Evolutionary conservation across 257 asterid species (phyloP), one percentile per base, ranked within the genome.

Genomic region (Capsicum pubescens): DNA sequence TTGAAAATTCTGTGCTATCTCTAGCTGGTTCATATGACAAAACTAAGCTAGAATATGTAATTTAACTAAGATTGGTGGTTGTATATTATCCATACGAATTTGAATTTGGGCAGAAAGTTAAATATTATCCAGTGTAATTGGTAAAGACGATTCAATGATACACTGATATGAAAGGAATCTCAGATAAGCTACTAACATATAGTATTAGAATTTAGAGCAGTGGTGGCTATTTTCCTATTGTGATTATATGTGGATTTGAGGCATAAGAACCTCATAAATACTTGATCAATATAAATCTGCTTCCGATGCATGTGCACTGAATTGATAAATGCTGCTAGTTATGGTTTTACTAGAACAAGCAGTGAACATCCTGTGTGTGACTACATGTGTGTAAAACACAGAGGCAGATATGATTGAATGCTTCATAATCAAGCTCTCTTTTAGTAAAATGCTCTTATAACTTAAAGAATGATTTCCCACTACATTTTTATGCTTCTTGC

Each of bases 401-500:
- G n/a, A n/a, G n/a, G n/a, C n/a, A n/a, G n/a, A n/a, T n/a, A n/a
- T n/a, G n/a, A n/a, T n/a, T 50, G 46, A 52, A 76, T 52, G 60
- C 46, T 76, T 52, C 63, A 52, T 21, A 50, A 76, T 21, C 81
- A 52, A 76, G 63, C 21, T 76, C n/a, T 72, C 15, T 6, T 21
- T 48, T 6, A 21, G n/a, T 52, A 21, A 19, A 48, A 72, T 72
- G 42, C 42, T 72, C 81, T 35, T 76, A 35, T 76, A 52, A 76
- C 81, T 52, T 52, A 21, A 55, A 21, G 61, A 74, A 11, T 74
- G 61, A 21, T 50, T 9, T 74, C 44, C 21, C 14, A 48, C 13
- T 50, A 74, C 44, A 52, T 61, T 7, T 50, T 74, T 50, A 12
- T 74, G 60, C 61, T 74, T 19, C 60, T 74, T 74, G 50, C 60